Percentiles rank a stretch among this genome's conserved stretches.
Conservation (phyloP, 768 basidiomycete species). For the Steccherinum ochraceum region DNA sequence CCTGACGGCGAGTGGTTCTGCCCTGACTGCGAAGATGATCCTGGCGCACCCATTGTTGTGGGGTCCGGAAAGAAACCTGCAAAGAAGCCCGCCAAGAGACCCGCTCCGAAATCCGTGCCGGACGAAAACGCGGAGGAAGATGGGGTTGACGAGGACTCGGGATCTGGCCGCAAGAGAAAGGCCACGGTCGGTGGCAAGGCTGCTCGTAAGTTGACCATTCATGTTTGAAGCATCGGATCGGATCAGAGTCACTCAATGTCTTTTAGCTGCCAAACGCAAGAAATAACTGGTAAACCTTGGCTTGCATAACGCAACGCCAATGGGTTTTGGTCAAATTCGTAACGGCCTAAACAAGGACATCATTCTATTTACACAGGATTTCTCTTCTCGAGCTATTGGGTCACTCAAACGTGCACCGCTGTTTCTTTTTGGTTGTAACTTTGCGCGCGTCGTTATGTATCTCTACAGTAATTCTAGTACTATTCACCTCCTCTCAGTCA, state of each 20-base stretch:
- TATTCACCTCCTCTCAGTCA: neutral
- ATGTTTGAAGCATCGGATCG: neutral
- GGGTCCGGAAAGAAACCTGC: conserved; percentile 11
- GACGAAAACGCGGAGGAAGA: conserved; percentile 22
- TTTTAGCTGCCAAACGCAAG: neutral
- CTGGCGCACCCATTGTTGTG: conserved; percentile 40
- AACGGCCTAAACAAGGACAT: too few relatives aligned
- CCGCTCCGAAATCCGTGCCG: conserved; percentile 9
- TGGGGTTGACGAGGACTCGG: conserved; percentile 13
- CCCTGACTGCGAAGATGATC: conserved; percentile 57
- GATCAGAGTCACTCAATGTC: neutral
- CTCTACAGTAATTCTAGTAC: neutral
- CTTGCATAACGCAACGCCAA: too few relatives aligned
- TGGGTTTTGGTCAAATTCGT: too few relatives aligned
- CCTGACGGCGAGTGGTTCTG: conserved; percentile 96
- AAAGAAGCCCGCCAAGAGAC: conserved; percentile 8
- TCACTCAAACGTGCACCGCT: neutral
- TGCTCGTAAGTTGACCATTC: conserved; percentile 26
- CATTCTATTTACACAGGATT: neutral
- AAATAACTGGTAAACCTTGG: neutral
- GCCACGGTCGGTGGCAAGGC: conserved; percentile 26
- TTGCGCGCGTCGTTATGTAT: neutral
- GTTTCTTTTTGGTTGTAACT: neutral
- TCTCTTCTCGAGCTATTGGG: neutral
- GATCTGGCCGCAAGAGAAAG: conserved; percentile 37